A percentile compares a stretch with the other conserved stretches of the same genome.
Conservation (phyloP, 345 rosid genomes). For the Orychophragmus violaceus region DNA sequence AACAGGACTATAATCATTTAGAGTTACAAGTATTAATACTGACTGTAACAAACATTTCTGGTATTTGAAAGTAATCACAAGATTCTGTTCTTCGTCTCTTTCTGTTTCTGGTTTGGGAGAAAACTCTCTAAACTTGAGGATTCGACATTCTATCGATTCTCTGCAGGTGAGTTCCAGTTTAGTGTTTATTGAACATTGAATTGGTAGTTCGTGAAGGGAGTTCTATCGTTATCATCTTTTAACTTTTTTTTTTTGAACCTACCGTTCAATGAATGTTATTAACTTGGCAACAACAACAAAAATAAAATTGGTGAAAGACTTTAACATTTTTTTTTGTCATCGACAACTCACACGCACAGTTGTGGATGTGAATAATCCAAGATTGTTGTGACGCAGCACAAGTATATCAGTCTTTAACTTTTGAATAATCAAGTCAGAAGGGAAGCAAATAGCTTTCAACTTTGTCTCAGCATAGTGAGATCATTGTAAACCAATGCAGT, state of each 20-base stretch:
- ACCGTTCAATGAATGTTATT: background rate
- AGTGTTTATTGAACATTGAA: no score
- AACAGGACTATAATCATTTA: no score
- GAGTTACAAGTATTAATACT: no score
- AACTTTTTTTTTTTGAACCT: background rate
- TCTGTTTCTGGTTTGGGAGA: no score
- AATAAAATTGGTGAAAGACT: background rate
- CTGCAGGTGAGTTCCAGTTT: no score
- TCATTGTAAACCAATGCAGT: conserved; percentile 13
- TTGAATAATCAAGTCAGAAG: background rate
- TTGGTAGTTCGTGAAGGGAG: no score
- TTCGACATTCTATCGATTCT: no score
- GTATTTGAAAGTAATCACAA: no score
- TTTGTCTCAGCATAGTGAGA: conserved; percentile 3
- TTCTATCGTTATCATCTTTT: no score
- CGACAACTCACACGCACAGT: background rate
- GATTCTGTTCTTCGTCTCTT: no score
- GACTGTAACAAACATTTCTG: no score
- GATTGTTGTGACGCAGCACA: background rate
- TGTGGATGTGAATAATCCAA: background rate
- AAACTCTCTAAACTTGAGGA: no score
- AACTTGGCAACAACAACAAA: background rate
- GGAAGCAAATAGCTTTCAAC: conserved; percentile 2
- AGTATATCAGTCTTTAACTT: background rate
- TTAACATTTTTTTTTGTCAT: background rate